A percentile compares a stretch with the other conserved stretches of the same genome.
These are phyloP conservation scores for Trichomonas vaginalis DNA, from an alignment of 208 protist genomes.

Conservation along the genomic window DNA sequence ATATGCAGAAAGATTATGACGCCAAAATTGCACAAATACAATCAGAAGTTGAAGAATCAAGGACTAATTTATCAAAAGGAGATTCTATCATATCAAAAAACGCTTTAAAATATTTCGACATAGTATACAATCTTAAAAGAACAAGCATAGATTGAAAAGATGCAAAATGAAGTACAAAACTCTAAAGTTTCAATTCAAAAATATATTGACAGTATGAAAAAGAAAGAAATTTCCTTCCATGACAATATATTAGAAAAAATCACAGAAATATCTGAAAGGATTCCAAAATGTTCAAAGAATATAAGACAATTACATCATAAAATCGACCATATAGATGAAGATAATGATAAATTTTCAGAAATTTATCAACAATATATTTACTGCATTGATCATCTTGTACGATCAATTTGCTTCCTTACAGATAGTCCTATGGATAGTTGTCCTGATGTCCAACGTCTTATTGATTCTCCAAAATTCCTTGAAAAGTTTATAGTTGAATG, in stretches of 20 bases:
- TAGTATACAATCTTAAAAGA: neutral
- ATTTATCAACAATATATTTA: neutral
- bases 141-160: neutral
- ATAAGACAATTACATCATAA: neutral
- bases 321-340: neutral
- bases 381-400: neutral
- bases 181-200: neutral
- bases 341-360: neutral
- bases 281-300: neutral
- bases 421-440: neutral
- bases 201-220: neutral
- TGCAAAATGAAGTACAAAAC: neutral
- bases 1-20: neutral
- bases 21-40: neutral
- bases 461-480: neutral
- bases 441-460: neutral
- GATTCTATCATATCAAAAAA: neutral
- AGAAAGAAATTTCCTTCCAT: neutral
- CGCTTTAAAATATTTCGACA: neutral
- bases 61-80: neutral
- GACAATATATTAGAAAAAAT: neutral
- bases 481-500: neutral
- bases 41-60: neutral
- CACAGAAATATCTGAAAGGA: neutral
- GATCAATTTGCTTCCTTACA: neutral